Percentiles rank a stretch among this genome's conserved stretches.
Evolutionary conservation across 176 grass and related monocot species (phyloP).

Genomic region (Cenchrus americanus): DNA sequence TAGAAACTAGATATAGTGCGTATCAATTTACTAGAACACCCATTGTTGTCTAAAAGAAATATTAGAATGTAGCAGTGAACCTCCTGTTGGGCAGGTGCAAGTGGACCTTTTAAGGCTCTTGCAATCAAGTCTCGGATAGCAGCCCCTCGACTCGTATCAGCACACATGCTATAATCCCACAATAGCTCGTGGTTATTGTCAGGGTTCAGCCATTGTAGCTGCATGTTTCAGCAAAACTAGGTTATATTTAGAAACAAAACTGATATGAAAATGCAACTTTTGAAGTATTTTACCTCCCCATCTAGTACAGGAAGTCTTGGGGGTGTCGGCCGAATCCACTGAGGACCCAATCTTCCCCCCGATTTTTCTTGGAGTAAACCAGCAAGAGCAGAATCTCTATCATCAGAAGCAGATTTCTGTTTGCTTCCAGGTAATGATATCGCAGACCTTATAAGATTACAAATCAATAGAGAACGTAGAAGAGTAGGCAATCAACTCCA

Average conservation of each 20-base stretch:
- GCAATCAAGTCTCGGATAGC: slow-evolving; percentile 93
- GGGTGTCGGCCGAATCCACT: slow-evolving; percentile 88
- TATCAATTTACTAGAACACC: slow-evolving; percentile 13
- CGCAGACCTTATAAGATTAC: slow-evolving; percentile 37
- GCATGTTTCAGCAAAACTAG: slow-evolving; percentile 42
- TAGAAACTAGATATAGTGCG: slow-evolving; percentile 24
- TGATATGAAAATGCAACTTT: slow-evolving; percentile 23
- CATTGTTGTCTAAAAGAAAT: slow-evolving; percentile 38
- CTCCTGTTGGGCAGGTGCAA: slow-evolving; percentile 95
- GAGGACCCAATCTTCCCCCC: slow-evolving; percentile 64
- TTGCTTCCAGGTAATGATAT: slow-evolving; percentile 63
- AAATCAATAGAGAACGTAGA: slow-evolving; percentile 5
- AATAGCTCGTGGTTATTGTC: slow-evolving; percentile 97
- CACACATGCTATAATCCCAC: slow-evolving; percentile 98
- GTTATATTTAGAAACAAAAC: slow-evolving; percentile 32
- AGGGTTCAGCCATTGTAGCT: slow-evolving; percentile 90
- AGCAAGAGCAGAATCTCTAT: slow-evolving; percentile 69
- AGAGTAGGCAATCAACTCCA: slow-evolving; percentile 12
- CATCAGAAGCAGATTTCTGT: slow-evolving; percentile 55
- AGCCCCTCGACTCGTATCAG: slow-evolving; percentile 88
- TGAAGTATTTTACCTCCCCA: slow-evolving; percentile 72
- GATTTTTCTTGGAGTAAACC: slow-evolving; percentile 69
- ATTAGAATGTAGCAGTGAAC: slow-evolving; percentile 70
- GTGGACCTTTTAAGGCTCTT: slow-evolving; percentile 94
- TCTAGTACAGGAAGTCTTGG: slow-evolving; percentile 87